These are phyloP conservation scores for Patellaria atrata DNA, from an alignment of 495 filamentous ascomycete genomes.

Conservation along the genomic window DNA sequence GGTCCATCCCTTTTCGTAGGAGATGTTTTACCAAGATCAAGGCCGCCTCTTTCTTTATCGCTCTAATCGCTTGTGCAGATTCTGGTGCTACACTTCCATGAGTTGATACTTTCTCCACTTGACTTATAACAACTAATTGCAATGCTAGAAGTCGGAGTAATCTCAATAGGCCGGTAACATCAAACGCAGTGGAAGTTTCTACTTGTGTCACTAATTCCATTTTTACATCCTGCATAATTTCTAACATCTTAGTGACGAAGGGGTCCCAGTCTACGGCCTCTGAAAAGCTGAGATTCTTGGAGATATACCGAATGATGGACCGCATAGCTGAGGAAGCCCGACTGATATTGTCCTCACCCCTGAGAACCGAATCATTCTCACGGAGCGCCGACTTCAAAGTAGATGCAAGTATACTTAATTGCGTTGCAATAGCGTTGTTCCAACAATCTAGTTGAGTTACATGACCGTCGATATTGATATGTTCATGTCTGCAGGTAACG, in stretches of 20 bases:
- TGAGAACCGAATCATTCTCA: background rate
- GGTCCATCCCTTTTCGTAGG: slow-evolving; percentile 6
- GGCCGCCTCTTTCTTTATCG: too few species aligned
- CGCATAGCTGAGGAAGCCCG: slow-evolving; percentile 13
- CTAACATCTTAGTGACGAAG: slow-evolving; percentile 15
- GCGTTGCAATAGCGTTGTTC: slow-evolving; percentile 20
- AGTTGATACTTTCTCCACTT: too few species aligned
- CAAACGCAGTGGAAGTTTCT: too few species aligned
- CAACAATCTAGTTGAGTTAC: slow-evolving; percentile 21
- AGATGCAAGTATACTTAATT: too few species aligned
- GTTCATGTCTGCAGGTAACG: slow-evolving; percentile 19
- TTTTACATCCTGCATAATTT: slow-evolving; percentile 2
- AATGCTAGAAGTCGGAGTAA: too few species aligned
- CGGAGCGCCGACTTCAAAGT: too few species aligned
- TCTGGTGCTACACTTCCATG: too few species aligned
- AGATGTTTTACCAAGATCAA: slow-evolving; percentile 8
- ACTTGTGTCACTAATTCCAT: too few species aligned
- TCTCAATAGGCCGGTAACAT: too few species aligned
- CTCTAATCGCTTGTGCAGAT: too few species aligned
- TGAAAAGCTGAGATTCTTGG: slow-evolving; percentile 36
- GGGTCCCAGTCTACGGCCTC: slow-evolving; percentile 31
- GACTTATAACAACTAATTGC: too few species aligned
- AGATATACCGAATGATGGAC: slow-evolving; percentile 34
- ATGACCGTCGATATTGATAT: slow-evolving; percentile 8
- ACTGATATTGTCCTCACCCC: background rate